Base-by-base conservation (phyloP, 1,284 basidiomycete species). In the Sporisorium graminicola region DNA sequence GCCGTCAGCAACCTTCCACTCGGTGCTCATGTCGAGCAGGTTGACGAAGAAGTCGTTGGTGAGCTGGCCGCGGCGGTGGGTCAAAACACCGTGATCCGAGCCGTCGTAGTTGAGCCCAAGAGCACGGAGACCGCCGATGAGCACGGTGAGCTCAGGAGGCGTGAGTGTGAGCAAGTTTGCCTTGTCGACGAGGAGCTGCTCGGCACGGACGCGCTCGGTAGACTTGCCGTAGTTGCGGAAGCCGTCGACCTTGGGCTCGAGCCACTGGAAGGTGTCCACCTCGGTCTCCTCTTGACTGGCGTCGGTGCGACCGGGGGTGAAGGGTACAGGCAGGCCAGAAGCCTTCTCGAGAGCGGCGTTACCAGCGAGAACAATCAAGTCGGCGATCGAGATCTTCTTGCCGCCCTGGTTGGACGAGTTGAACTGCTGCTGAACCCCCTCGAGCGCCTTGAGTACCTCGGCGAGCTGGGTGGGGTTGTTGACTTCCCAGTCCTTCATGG, bases 401-500 rank as follows among this genome's bases (percentile, higher is more conserved):
- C 70, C 64, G 20, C 64, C 64, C 56, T 66, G 70, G 60, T 46
- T 67, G 56, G 64, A 62, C 20, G 62, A 63, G 60, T 72, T 72
- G 64, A 72, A 72, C 43, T 72, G 59, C 70, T 72, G 55, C 70
- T 72, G 70, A 35, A 72, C 60, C 40, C 64, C 59, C 59, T 72
- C 70, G 47, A 72, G 70, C 24, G 70, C 70, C 47, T 59, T 63
- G 49, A 72, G n/a, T 16, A 72, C 70, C 60, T 72, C 59, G 49
- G 55, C 51, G 57, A 72, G 55, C 53, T 65, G 58, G n/a, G 49
- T 29, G 20, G 70, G 70, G 57, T 72, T 72, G 64, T 72, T 72
- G 53, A 72, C 70, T 27, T 66, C 59, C 70, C 70, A 72, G 56
- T 66, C 70, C 70, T 72, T 66, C 70, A 72, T 67, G 60, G 70